Evolutionary conservation across 495 filamentous ascomycete genomes (phyloP).

Genomic region (Pseudoneurospora amorphoporcata): DNA sequence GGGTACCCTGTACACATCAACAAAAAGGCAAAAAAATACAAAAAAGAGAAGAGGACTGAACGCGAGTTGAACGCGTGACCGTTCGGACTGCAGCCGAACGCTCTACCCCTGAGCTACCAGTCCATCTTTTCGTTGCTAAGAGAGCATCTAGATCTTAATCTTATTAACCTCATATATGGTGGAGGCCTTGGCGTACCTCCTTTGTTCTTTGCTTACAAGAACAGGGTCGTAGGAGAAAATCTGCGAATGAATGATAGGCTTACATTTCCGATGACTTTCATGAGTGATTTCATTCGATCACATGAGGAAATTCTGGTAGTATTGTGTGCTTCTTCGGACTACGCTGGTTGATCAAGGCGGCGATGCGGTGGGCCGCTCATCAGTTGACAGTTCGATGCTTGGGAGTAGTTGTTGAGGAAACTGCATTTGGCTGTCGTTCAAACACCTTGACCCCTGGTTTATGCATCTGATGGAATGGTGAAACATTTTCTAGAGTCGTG

Average conservation of each 20-base stretch:
- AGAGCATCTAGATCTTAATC: rapidly evolving
- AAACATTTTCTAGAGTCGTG: not conserved
- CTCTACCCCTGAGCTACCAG: not conserved
- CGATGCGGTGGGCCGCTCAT: not conserved
- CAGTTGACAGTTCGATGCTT: not conserved
- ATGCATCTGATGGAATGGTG: too few relatives aligned
- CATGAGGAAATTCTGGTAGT: too few relatives aligned
- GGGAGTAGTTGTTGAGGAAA: not conserved
- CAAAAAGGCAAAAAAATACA: not conserved
- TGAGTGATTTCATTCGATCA: too few relatives aligned
- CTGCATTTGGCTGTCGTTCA: not conserved
- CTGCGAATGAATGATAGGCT: not conserved
- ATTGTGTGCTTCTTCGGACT: not conserved
- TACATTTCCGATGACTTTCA: too few relatives aligned
- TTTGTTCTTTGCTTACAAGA: too few relatives aligned
- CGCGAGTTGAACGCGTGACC: not conserved
- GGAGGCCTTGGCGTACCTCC: too few relatives aligned
- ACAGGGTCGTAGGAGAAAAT: too few relatives aligned
- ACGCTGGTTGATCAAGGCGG: not conserved
- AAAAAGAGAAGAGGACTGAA: not conserved
- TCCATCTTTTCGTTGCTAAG: not conserved
- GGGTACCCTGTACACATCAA: too few relatives aligned
- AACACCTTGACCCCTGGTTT: not conserved
- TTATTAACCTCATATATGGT: not conserved
- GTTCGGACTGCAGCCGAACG: not conserved